Conservation (phyloP, 1,284 basidiomycete species). For the Pterulicium gracile region DNA sequence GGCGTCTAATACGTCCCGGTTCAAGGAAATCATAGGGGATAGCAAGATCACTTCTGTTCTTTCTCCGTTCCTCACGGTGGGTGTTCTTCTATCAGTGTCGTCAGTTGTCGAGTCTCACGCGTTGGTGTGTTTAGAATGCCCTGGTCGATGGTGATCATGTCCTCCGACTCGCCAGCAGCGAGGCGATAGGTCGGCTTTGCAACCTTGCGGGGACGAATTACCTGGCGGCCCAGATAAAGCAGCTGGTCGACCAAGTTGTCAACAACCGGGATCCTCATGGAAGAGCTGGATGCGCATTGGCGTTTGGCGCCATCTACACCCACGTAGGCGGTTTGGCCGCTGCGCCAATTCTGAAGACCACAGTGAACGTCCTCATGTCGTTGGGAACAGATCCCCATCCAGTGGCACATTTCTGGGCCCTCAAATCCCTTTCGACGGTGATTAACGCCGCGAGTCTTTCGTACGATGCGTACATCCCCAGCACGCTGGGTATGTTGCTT, state of each 20-base stretch:
- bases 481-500: slow-evolving; percentile 85
- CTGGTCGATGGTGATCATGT: slow-evolving; percentile 75
- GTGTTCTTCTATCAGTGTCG: slow-evolving; percentile 10
- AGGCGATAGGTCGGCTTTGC: slow-evolving; percentile 83
- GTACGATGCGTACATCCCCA: slow-evolving; percentile 83
- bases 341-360: slow-evolving; percentile 91
- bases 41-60: slow-evolving; percentile 59
- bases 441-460: slow-evolving; percentile 89
- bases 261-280: slow-evolving; percentile 90
- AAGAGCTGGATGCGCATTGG: slow-evolving; percentile 88
- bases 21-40: slow-evolving; percentile 61
- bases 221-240: slow-evolving; percentile 83
- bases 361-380: slow-evolving; percentile 93
- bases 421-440: slow-evolving; percentile 79
- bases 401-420: slow-evolving; percentile 88
- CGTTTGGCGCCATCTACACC: slow-evolving; percentile 90
- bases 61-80: slow-evolving; percentile 70
- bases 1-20: slow-evolving; percentile 32
- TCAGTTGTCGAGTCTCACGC: no score
- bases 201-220: slow-evolving; percentile 80
- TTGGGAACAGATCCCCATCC: slow-evolving; percentile 95
- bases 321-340: slow-evolving; percentile 91
- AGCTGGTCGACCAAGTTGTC: slow-evolving; percentile 92
- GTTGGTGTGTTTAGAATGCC: slow-evolving; percentile 44
- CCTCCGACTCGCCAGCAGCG: slow-evolving; percentile 76